phyloP scores from a whole-genome alignment of 805 yeast species.

The Wickerhamomyces subpelliculosus region DNA sequence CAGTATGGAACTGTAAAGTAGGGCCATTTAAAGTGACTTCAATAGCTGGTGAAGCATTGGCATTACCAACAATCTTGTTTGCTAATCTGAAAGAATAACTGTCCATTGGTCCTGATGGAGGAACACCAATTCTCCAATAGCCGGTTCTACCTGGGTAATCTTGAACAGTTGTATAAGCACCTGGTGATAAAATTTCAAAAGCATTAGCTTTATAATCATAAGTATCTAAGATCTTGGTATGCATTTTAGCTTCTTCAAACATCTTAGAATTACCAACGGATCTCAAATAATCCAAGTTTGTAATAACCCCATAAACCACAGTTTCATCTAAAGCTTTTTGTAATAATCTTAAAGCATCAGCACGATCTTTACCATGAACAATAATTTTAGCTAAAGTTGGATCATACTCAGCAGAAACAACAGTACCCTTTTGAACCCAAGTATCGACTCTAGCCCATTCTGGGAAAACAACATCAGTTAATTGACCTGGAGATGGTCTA shows the following conservation, averaged over 20 bases:
- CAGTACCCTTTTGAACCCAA: slow-evolving; percentile 89
- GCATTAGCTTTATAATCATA: slow-evolving; percentile 77
- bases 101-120: slow-evolving; percentile 99
- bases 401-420: slow-evolving; percentile 86
- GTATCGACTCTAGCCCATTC: slow-evolving; percentile 89
- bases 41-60: slow-evolving; percentile 74
- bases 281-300: slow-evolving; percentile 85
- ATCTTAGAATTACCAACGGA: slow-evolving; percentile 76
- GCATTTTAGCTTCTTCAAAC: slow-evolving; percentile 79
- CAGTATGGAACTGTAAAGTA: slow-evolving; percentile 74
- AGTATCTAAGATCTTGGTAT: slow-evolving; percentile 81
- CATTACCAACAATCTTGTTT: slow-evolving; percentile 86
- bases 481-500: slow-evolving; percentile 93
- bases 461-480: slow-evolving; percentile 82
- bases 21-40: slow-evolving; percentile 91
- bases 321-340: slow-evolving; percentile 82
- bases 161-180: slow-evolving; percentile 94
- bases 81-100: slow-evolving; percentile 84
- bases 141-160: slow-evolving; percentile 90
- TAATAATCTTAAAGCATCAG: slow-evolving; percentile 73
- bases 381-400: slow-evolving; percentile 95
- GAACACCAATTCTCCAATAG: slow-evolving; percentile 72
- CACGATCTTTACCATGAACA: slow-evolving; percentile 86
- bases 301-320: slow-evolving; percentile 77
- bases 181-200: slow-evolving; percentile 79